These are phyloP conservation scores for Geranium brycei DNA, from an alignment of 345 rosid genomes.

Conservation along the genomic window DNA sequence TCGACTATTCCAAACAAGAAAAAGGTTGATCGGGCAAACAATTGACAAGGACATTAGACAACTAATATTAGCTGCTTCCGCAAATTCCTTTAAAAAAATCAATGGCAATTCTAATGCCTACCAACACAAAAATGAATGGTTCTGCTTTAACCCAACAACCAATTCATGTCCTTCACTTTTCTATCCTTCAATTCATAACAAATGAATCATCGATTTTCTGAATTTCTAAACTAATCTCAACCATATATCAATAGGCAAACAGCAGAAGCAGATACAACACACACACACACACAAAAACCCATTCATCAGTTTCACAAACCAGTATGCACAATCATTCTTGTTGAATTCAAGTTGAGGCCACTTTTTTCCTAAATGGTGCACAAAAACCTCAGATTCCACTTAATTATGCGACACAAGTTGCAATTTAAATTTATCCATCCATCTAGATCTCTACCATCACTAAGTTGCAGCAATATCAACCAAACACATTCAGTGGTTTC, in stretches of 20 bases:
- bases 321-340: no score
- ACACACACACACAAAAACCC: neutral
- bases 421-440: neutral
- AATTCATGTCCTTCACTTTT: neutral
- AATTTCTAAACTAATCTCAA: neutral
- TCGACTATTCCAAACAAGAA: neutral
- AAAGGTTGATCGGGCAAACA: neutral
- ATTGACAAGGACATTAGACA: neutral
- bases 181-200: neutral
- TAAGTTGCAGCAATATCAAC: no score
- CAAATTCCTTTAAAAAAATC: neutral
- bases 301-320: no score
- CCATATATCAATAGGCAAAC: no score
- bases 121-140: neutral
- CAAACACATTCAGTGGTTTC: no score
- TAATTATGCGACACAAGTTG: neutral
- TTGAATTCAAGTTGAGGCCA: neutral
- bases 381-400: neutral
- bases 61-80: no score
- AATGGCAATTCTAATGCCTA: neutral
- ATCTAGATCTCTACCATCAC: neutral
- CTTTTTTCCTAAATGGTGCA: neutral
- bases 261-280: neutral
- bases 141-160: neutral
- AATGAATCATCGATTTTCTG: neutral